These are phyloP conservation scores for Salicornia ramosissima DNA, from an alignment of 148 eudicot genomes.

Conservation along the genomic window DNA sequence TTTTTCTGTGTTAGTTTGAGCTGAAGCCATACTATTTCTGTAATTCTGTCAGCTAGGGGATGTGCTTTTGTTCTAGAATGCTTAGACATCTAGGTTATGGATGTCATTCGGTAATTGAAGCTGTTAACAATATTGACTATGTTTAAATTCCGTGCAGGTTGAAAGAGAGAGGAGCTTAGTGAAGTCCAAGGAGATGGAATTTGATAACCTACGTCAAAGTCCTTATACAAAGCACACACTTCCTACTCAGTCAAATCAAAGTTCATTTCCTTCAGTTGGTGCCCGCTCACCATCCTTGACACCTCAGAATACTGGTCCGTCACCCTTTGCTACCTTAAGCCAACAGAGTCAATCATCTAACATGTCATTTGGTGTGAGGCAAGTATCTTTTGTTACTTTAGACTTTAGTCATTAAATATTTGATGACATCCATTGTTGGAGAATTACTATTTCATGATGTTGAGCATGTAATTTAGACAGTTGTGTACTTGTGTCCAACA, in stretches of 20 bases:
- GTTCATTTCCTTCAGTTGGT: conserved; percentile 36
- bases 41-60: conserved; percentile 4
- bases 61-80: not conserved
- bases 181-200: conserved; percentile 63
- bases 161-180: conserved; percentile 79
- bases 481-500: conserved; percentile 35
- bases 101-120: not conserved
- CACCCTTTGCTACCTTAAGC: conserved; percentile 54
- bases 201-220: conserved; percentile 51
- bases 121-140: not conserved
- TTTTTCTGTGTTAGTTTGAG: not conserved
- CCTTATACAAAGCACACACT: conserved; percentile 39
- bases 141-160: conserved; percentile 39
- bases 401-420: not conserved
- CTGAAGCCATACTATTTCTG: too few relatives aligned
- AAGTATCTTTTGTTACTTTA: conserved; percentile 18
- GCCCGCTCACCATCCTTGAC: conserved; percentile 31
- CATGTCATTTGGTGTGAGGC: conserved; percentile 44
- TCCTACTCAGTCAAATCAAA: conserved; percentile 40
- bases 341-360: conserved; percentile 54
- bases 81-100: not conserved
- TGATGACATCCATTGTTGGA: not conserved
- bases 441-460: not conserved
- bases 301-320: conserved; percentile 36
- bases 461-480: not conserved